Evolutionary conservation across 805 yeast species (phyloP).

Genomic region (Starmerella bombicola): DNA sequence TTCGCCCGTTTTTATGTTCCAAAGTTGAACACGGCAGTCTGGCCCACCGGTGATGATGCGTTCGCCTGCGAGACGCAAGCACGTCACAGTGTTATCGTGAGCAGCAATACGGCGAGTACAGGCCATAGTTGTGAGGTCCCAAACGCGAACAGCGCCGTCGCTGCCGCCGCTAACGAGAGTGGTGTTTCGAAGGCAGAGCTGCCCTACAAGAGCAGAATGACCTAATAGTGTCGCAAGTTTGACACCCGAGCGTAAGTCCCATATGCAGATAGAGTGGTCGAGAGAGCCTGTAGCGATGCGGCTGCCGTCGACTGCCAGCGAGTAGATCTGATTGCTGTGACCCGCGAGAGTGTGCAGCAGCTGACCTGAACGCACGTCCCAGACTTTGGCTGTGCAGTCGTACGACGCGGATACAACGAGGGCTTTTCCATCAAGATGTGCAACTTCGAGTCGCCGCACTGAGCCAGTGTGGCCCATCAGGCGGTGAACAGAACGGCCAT

Average conservation of each 20-base stretch:
- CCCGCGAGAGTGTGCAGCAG: constrained; percentile 85
- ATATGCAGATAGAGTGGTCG: constrained; percentile 86
- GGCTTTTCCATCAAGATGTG: constrained; percentile 33
- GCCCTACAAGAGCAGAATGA: constrained; percentile 89
- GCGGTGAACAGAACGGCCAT: constrained; percentile 65
- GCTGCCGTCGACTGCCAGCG: constrained; percentile 77
- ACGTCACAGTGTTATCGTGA: constrained; percentile 34
- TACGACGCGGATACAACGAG: constrained; percentile 73
- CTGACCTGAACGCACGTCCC: constrained; percentile 85
- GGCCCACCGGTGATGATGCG: constrained; percentile 34
- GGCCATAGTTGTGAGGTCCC: constrained; percentile 67
- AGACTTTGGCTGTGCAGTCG: constrained; percentile 79
- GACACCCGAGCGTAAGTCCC: constrained; percentile 85
- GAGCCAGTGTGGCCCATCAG: constrained; percentile 55
- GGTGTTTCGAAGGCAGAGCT: constrained; percentile 58
- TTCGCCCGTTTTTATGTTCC: constrained; percentile 32
- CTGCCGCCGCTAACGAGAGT: constrained; percentile 75
- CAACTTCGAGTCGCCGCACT: constrained; percentile 55
- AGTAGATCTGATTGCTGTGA: constrained; percentile 77
- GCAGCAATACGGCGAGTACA: constrained; percentile 55
- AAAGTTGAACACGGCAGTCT: constrained; percentile 34
- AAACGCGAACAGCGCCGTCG: constrained; percentile 68
- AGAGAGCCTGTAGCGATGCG: constrained; percentile 85
- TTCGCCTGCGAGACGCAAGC: constrained; percentile 32
- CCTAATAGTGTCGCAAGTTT: constrained; percentile 63